Evolutionary conservation across 2,329 filamentous ascomycete genomes (phyloP).

Genomic region (Calonectria leucothoes): DNA sequence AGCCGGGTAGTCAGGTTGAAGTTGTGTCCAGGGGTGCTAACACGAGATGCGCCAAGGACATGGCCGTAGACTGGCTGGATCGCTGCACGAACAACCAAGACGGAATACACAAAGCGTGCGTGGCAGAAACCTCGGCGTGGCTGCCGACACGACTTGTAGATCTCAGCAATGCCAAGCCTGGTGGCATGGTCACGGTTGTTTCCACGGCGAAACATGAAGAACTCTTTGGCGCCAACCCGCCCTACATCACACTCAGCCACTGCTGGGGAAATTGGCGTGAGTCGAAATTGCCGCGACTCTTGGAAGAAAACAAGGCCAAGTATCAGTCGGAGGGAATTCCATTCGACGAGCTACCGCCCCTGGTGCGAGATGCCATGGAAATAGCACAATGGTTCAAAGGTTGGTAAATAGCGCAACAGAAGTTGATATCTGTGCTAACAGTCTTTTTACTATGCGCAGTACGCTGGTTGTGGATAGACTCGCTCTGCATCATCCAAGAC

Average conservation of each 20-base stretch:
- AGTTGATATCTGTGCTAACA: background rate
- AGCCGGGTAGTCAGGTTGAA: background rate
- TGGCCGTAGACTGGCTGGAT: background rate
- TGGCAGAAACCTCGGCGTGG: background rate
- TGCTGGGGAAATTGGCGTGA: background rate
- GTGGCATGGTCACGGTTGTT: background rate
- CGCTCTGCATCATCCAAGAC: background rate
- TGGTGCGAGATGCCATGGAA: background rate
- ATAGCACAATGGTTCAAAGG: background rate
- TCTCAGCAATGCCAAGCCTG: background rate
- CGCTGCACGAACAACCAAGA: background rate
- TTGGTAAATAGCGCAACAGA: background rate
- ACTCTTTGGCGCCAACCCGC: background rate
- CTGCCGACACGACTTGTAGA: background rate
- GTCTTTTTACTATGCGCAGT: background rate
- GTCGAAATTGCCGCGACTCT: background rate
- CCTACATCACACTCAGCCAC: conserved; percentile 3
- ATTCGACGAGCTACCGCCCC: background rate
- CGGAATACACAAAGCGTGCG: background rate
- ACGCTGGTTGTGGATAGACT: background rate
- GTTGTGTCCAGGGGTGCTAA: background rate
- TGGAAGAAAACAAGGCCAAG: background rate
- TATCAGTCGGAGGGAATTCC: background rate
- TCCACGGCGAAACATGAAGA: background rate
- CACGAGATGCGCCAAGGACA: background rate